Evolutionary conservation across 2,329 filamentous ascomycete species (phyloP), one percentile per base, ranked within the genome.

Genomic region (Phymatotrichopsis omnivora): DNA sequence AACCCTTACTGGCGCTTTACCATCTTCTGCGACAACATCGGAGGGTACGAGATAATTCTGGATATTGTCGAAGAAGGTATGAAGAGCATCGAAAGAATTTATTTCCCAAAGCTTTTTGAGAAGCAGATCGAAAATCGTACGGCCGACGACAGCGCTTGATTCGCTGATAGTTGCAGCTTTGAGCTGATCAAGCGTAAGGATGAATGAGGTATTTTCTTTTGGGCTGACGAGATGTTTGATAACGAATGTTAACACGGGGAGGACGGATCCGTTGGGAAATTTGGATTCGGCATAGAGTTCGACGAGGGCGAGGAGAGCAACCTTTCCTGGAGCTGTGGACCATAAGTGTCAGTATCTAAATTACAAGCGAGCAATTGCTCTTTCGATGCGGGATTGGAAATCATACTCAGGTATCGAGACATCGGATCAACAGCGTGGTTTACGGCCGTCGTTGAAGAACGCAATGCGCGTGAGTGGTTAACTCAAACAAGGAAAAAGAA

Each of bases 41-140:
- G 74, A 70, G 43, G 72, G 65, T 52, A 82, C 74, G 24, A 79
- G 75, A 54, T 73, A 75, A 12, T 74, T 72, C 59, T 75, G 80
- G 44, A 57, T 41, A 28, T 56, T 49, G 17, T 45, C 71, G 59
- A 93, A 84, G 62, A 93, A 89, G 2, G 70, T 68, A 58, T 87
- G 77, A n/a, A 96, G 66, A 0, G 78, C 75, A 64, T 96, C 76
- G 8, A 93, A 73, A 16, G 82, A 89, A 60, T 87, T 78, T 54
- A 96, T 76, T 12, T 73, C 71, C 89, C 91, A 96, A 19, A 96
- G 67, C 52, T 78, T 80, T 44, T 76, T 74, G 10, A 96, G 71
- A 45, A 95, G 84, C 2, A 82, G 68, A 60, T 96, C 86, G 77
- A 87, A 91, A n/a, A 95, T 66, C n/a, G 75, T 80, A 36, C 82